Evolutionary conservation across 225 moss, liverwort and hornwort species (phyloP).

Genomic region (Antitrichia curtipendula): DNA sequence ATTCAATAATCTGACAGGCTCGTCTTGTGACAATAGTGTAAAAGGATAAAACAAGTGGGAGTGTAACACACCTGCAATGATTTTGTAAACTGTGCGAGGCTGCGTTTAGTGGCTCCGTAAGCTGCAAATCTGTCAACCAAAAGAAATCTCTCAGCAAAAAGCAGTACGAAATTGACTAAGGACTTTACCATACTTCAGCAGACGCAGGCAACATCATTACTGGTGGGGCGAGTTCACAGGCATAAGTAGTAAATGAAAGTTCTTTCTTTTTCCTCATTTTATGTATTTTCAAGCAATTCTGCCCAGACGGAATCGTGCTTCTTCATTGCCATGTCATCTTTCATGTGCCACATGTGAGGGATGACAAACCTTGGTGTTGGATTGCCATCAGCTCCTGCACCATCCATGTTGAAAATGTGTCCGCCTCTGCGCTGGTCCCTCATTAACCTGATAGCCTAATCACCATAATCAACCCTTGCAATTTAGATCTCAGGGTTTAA

Average conservation of each 20-base stretch:
- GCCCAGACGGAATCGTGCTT: neutral
- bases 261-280: neutral
- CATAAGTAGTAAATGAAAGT: neutral
- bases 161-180: neutral
- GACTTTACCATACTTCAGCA: neutral
- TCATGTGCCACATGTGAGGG: neutral
- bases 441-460: slow-evolving; percentile 79
- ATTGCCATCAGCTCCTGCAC: slow-evolving; percentile 99
- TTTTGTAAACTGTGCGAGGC: slow-evolving; percentile 92
- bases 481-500: neutral
- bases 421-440: slow-evolving; percentile 70
- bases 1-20: neutral
- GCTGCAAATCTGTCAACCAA: slow-evolving; percentile 66
- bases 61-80: slow-evolving; percentile 60
- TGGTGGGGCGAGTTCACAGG: neutral
- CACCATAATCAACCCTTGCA: neutral
- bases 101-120: slow-evolving; percentile 96
- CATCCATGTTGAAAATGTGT: slow-evolving; percentile 99
- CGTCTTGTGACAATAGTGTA: neutral
- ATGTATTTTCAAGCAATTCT: neutral
- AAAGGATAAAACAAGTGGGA: neutral
- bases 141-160: neutral
- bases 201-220: neutral
- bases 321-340: neutral
- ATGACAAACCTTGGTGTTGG: slow-evolving; percentile 69